Evolutionary conservation across 2,329 filamentous ascomycete genomes (phyloP).

Genomic region (Neonectria neomacrospora): DNA sequence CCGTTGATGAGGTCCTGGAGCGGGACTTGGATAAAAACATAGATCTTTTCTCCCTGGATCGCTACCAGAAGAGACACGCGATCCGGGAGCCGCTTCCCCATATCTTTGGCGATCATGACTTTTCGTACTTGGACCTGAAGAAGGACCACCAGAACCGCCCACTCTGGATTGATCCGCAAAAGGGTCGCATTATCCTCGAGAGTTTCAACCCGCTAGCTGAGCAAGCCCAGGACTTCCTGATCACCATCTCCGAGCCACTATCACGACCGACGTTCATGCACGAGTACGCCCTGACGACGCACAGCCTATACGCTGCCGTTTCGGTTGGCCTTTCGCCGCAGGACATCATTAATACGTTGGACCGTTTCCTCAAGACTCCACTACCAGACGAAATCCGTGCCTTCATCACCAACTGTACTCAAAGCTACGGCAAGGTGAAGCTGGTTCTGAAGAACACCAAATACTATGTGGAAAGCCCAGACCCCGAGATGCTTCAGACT

Average conservation of each 20-base stretch:
- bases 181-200: conserved; percentile 90
- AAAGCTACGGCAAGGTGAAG: conserved; percentile 95
- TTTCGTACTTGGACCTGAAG: conserved; percentile 84
- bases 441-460: conserved; percentile 94
- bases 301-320: conserved; percentile 94
- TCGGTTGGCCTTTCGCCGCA: conserved; percentile 90
- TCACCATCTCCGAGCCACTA: conserved; percentile 92
- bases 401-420: conserved; percentile 83
- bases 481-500: conserved; percentile 85
- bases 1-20: conserved; percentile 63
- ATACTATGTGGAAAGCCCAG: conserved; percentile 92
- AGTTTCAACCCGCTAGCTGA: conserved; percentile 90
- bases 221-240: conserved; percentile 92
- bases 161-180: conserved; percentile 90
- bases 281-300: conserved; percentile 90
- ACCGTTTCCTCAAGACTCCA: conserved; percentile 88
- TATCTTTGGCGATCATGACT: conserved; percentile 70
- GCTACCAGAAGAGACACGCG: conserved; percentile 60
- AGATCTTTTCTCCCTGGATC: conserved; percentile 67
- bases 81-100: conserved; percentile 58
- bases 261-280: conserved; percentile 92
- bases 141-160: conserved; percentile 90
- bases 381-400: conserved; percentile 82
- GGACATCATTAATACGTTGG: conserved; percentile 90
- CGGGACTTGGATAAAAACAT: conserved; percentile 68